Evolutionary conservation across 2,329 filamentous ascomycete genomes (phyloP), one percentile per base, ranked within the genome.

Genomic region (Blumeriella jaapii): DNA sequence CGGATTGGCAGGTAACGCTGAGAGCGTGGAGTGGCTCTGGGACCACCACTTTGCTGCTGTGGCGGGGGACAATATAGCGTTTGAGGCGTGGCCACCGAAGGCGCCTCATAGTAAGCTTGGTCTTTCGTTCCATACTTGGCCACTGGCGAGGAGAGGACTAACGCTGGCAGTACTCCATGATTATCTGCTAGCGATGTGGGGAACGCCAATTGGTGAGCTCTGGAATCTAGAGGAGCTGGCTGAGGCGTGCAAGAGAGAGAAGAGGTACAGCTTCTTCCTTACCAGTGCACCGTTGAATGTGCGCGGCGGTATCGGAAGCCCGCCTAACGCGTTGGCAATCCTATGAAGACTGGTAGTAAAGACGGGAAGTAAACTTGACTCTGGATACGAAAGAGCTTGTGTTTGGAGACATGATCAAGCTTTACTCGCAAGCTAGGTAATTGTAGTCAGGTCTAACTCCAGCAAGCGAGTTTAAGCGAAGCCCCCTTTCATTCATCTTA

Each of bases 261-360:
- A 61, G 8, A 59, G 64, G 18, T 79, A 71, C 55, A 68, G 61
- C 8, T 80, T 80, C 49, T 65, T 81, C 58, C 60, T 80, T n/a
- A 70, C 69, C 0, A 75, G 69, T 38, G 62, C 61, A 7, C 74
- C 75, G 1, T 55, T 74, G 26, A 77, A 78, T 51, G 28, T 50
- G 5, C 25, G 36, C 11, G 47, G 45, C 12, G 47, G 47, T 4
- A 35, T 50, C 22, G 49, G 42, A 3, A 52, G 49, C 24, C 49
- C 44, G 9, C 39, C 43, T 2, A 50, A 51, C 41, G 50, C 61
- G 1, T 15, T 49, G 27, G 43, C 44, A 6, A 48, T 48, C 25
- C 32, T 50, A 10, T 44, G n/a, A 12, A 22, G 20, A 22, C n/a
- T n/a, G n/a, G n/a, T n/a, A n/a, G n/a, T n/a, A n/a, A n/a, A n/a